Evolutionary conservation across 2,329 filamentous ascomycete species (phyloP), one percentile per base, ranked within the genome.

Genomic region (Fusarium oligoseptatum): DNA sequence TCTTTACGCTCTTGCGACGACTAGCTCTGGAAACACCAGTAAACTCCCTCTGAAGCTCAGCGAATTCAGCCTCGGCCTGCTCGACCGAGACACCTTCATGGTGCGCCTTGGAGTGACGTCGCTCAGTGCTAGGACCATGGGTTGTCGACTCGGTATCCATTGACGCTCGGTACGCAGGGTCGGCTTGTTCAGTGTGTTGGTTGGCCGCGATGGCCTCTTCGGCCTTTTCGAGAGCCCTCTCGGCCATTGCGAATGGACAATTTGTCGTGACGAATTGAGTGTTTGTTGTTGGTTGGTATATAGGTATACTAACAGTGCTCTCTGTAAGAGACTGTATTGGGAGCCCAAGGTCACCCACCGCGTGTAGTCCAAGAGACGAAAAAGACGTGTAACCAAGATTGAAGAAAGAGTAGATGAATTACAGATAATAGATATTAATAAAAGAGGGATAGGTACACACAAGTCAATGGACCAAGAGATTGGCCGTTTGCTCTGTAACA

Each of bases 1-100:
- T 78, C 64, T 78, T 77, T 58, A 66, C 76, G 67, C 70, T 76
- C 55, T 76, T 78, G 37, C 71, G 79, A 37, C 77, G 78, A 79
- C 88, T 91, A 1, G 85, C 85, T 34, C 86, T 86, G 8, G 89
- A 92, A n/a, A 88, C 81, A 8, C 86, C 86, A 2, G 90, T 89
- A 22, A 93, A 83, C 80, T 92, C 88, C 39, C 88, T 86, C 78
- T 89, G 92, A 15, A 95, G 86, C 73, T 93, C 87, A 0, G 88
- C 89, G 74, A 95, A 95, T 29, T 95, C 92, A 36, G 89, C 89
- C 81, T 94, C 89, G 50, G 93, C 93, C 62, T 89, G 88, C 68
- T 89, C 85, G 61, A 95, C 88, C 10, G 92, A 91, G 36, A 95
- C 87, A 24, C 90, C 90, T 22, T 61, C 65, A n/a, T 77, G 60